Evolutionary conservation across 106 monocot species (phyloP).

Genomic region (Alisma plantagoaquatica): DNA sequence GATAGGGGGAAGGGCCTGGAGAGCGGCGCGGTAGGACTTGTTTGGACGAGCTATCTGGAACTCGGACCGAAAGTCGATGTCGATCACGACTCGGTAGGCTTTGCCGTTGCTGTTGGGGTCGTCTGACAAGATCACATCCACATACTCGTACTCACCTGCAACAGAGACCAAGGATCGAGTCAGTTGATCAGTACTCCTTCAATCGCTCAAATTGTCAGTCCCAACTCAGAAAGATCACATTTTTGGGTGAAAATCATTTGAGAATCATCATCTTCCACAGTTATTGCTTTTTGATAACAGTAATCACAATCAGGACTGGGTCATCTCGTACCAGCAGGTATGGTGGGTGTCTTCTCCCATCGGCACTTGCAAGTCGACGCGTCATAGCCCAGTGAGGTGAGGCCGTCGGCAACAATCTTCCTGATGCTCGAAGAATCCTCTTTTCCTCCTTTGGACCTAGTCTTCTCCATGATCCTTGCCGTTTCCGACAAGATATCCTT

Average conservation of each 20-base stretch:
- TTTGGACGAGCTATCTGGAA: constrained; percentile 86
- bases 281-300: too few species aligned
- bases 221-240: too few species aligned
- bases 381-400: constrained; percentile 43
- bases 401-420: constrained; percentile 23
- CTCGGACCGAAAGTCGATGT: constrained; percentile 75
- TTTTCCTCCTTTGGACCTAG: not conserved
- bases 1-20: constrained; percentile 54
- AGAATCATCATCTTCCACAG: too few species aligned
- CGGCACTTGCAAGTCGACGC: constrained; percentile 49
- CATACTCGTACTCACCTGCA: constrained; percentile 55
- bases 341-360: constrained; percentile 44
- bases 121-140: constrained; percentile 47
- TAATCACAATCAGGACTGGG: too few species aligned
- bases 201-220: too few species aligned
- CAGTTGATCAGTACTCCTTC: too few species aligned
- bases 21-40: constrained; percentile 41
- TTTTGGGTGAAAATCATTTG: too few species aligned
- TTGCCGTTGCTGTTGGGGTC: too few species aligned
- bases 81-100: constrained; percentile 44
- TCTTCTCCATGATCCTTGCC: constrained; percentile 36
- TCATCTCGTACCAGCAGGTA: constrained; percentile 37
- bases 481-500: constrained; percentile 63
- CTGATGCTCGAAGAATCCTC: constrained; percentile 8
- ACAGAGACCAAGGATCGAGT: too few species aligned